Evolutionary conservation across 176 grass and related monocot species (phyloP).

Genomic region (Aechmea fasciata): DNA sequence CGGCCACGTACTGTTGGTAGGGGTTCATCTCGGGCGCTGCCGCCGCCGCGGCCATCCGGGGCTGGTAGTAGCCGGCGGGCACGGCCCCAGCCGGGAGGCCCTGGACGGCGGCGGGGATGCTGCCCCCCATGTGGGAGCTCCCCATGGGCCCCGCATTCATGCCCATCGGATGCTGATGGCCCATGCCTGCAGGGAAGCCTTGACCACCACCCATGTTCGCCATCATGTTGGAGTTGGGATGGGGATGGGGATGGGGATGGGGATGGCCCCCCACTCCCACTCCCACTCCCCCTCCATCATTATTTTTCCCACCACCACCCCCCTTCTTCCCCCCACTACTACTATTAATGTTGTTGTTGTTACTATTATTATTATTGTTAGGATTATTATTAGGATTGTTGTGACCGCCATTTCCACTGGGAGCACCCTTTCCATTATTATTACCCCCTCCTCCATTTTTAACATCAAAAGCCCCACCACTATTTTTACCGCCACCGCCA

Average conservation of each 20-base stretch:
- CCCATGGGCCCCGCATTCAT: background rate
- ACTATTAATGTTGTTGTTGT: background rate
- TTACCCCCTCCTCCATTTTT: background rate
- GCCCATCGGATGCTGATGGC: background rate
- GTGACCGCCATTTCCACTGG: slow-evolving; percentile 10
- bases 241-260: background rate
- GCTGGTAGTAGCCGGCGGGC: background rate
- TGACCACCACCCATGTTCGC: no score
- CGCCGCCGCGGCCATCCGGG: background rate
- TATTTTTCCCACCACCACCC: background rate
- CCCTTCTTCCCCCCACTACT: background rate
- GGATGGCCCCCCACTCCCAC: background rate
- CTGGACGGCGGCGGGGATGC: slow-evolving; percentile 1
- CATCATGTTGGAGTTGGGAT: background rate
- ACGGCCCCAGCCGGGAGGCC: background rate
- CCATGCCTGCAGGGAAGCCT: background rate
- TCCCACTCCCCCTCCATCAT: background rate
- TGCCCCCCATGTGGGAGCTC: no score
- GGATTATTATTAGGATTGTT: background rate
- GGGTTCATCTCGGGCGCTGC: background rate
- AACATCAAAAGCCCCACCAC: background rate
- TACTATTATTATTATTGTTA: background rate
- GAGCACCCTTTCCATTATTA: slow-evolving; percentile 1
- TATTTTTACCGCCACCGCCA: background rate
- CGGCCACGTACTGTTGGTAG: slow-evolving; percentile 5